Base-by-base conservation (phyloP, 805 yeast species). In the Teunomyces pallodes region DNA sequence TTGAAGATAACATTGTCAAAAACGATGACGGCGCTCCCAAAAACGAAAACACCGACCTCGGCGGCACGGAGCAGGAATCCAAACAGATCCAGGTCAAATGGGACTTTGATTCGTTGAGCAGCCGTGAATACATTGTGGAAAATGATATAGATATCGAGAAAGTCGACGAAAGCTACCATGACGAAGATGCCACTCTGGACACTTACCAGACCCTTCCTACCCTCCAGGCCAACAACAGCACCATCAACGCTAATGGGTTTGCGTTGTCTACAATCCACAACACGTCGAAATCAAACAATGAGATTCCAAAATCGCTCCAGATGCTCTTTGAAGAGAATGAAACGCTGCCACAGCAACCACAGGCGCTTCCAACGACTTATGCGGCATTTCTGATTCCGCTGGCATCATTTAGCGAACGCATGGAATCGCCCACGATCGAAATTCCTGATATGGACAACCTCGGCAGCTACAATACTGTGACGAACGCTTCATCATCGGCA, bases 51-150 rank as follows among this genome's bases (percentile, higher is more conserved):
- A 28, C 10, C 24, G 43, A 31, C 9, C n/a, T 27, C 8, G 17
- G 13, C 2, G 29, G 24, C 26, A 20, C 6, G 24, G 30, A 13
- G 9, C 32, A 43, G 30, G 36, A 17, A 9, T 8, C 28, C 32
- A 48, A 48, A 26, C 65, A 60, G 28, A 60, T 74, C 27, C 76
- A 72, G 53, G 82, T 86, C 17, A 84, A 86, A 61, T 90, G 96
- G 97, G 96, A 90, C 67, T 90, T 90, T 59, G 96, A 90, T 64
- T 86, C 94, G 0, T 67, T 88, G 46, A 84, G 86, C 59, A 79
- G 86, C 36, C 76, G 82, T 30, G 92, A 87, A 53, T 87, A 86
- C 61, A 83, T 87, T 30, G 65, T 86, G 43, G 90, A 85, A 44
- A 84, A 85, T 61, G 87, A 84, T 46, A 82, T 85, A 39, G 76